Evolutionary conservation across 1,284 basidiomycete species (phyloP).

Genomic region (Neonothopanus nambi): DNA sequence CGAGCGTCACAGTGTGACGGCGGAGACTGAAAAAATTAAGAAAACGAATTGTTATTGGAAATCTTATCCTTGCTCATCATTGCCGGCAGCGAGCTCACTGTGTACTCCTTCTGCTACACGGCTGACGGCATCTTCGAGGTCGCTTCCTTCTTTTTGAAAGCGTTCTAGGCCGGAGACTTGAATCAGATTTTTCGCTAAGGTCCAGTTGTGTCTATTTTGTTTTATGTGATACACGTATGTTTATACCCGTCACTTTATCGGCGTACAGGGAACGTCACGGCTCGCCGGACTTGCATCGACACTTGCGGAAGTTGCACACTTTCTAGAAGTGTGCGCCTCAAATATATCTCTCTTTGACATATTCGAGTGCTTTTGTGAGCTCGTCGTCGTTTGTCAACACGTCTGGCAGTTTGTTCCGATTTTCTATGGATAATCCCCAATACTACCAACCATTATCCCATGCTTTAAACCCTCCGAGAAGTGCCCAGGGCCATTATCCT

Average conservation of each 20-base stretch:
- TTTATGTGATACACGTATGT: conserved; percentile 14
- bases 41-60: not conserved
- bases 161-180: not conserved
- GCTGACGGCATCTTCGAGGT: not conserved
- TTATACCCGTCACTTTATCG: conserved; percentile 15
- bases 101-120: not conserved
- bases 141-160: not conserved
- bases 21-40: not conserved
- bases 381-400: not conserved
- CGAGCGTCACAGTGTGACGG: not conserved
- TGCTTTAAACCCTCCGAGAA: conserved; percentile 60
- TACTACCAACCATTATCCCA: conserved; percentile 79
- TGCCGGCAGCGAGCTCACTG: conserved; percentile 8
- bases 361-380: not conserved
- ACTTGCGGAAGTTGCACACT: not conserved
- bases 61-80: conserved; percentile 11
- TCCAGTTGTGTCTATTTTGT: conserved; percentile 1
- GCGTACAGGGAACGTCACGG: conserved; percentile 17
- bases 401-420: too few species aligned
- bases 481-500: conserved; percentile 32
- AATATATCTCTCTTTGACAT: not conserved
- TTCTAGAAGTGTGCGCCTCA: too few species aligned
- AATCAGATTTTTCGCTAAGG: not conserved
- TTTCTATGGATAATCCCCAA: conserved; percentile 69
- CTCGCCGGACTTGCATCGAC: conserved; percentile 3